phyloP scores from a whole-genome alignment of 1,284 basidiomycete genomes.

The Heimioporus punctisporus region DNA sequence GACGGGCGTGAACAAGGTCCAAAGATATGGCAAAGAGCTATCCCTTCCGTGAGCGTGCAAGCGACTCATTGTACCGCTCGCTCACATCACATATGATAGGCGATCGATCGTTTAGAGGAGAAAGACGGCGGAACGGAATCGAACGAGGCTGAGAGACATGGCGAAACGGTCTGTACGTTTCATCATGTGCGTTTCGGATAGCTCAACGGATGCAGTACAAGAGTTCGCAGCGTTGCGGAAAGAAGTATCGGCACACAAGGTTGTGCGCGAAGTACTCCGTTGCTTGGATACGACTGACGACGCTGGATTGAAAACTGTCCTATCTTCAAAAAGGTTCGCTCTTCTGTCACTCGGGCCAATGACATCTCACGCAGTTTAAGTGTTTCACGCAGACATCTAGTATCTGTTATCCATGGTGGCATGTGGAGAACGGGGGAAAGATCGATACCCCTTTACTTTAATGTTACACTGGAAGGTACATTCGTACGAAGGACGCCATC shows the following conservation, averaged over 20 bases:
- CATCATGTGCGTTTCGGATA: not conserved
- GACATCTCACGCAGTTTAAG: slow-evolving; percentile 35
- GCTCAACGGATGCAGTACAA: slow-evolving; percentile 54
- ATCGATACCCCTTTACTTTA: too few species aligned
- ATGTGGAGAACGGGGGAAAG: too few species aligned
- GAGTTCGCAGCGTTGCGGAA: slow-evolving; percentile 91
- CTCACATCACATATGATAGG: slow-evolving; percentile 41
- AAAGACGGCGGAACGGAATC: slow-evolving; percentile 80
- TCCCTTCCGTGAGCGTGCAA: slow-evolving; percentile 79
- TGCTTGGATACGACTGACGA: slow-evolving; percentile 43
- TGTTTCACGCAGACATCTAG: slow-evolving; percentile 62
- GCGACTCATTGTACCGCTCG: not conserved
- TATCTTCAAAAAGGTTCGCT: slow-evolving; percentile 85
- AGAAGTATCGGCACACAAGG: slow-evolving; percentile 88
- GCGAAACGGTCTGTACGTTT: slow-evolving; percentile 70
- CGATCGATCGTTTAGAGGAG: slow-evolving; percentile 94
- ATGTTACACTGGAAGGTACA: too few species aligned
- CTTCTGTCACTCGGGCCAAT: not conserved
- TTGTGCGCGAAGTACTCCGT: slow-evolving; percentile 70
- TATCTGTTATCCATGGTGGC: too few species aligned
- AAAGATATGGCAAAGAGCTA: slow-evolving; percentile 99
- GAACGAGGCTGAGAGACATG: slow-evolving; percentile 85
- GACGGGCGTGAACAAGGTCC: too few species aligned
- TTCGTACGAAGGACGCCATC: slow-evolving; percentile 13
- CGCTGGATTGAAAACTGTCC: slow-evolving; percentile 71